These are phyloP conservation scores for Xanthoceras sorbifolium DNA, from an alignment of 345 rosid genomes.

Conservation along the genomic window DNA sequence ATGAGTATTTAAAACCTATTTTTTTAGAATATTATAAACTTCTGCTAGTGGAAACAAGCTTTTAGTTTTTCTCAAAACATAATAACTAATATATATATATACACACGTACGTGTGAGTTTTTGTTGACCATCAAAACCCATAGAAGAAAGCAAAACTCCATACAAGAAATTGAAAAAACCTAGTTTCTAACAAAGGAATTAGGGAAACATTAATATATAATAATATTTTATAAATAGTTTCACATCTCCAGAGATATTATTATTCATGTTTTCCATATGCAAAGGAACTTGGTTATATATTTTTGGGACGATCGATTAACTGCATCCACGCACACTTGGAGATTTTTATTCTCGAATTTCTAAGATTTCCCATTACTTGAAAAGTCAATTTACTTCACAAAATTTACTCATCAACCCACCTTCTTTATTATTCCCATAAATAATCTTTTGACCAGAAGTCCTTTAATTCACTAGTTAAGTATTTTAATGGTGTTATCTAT, in stretches of 20 bases:
- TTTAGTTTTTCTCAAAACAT: constrained; percentile 18
- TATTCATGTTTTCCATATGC: not conserved
- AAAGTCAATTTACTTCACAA: not conserved
- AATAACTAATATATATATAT: not conserved
- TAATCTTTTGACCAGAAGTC: not conserved
- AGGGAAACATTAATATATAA: not conserved
- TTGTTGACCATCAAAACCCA: constrained; percentile 17
- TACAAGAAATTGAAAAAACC: not conserved
- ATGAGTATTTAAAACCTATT: not conserved
- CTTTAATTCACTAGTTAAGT: not conserved
- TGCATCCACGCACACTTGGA: not conserved
- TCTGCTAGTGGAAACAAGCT: not conserved
- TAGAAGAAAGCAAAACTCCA: constrained; percentile 10
- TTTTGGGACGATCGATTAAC: constrained; percentile 1
- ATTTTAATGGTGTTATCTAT: not conserved
- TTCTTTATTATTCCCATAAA: too few relatives aligned
- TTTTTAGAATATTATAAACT: not conserved
- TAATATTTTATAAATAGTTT: too few relatives aligned
- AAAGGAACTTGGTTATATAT: constrained; percentile 2
- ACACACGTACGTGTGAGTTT: not conserved
- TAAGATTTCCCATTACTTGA: too few relatives aligned
- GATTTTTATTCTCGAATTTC: not conserved
- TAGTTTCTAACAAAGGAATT: constrained; percentile 5
- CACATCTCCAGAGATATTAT: not conserved
- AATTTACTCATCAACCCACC: too few relatives aligned